Base-by-base conservation (phyloP, 768 basidiomycete species). In the Rubroboletus satanas region DNA sequence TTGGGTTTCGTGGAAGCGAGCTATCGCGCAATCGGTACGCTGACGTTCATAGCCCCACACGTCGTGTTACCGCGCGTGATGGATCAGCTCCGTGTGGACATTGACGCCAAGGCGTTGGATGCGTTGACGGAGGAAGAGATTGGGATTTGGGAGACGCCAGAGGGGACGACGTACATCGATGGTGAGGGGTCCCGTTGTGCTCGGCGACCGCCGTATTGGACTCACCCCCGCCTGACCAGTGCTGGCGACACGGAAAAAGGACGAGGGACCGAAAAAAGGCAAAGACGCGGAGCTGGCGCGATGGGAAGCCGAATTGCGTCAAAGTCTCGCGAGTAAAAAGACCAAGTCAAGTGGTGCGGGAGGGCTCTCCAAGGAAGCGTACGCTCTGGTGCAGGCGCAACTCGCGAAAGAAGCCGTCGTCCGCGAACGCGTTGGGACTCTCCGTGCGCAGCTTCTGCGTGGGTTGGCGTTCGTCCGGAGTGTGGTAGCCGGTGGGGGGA, bases 221-320 rank as follows among this genome's bases (percentile, higher is more conserved):
- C 33, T 33, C 18, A 2, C 1, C 4, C 4, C 2, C 3, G 17
- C 17, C 7, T 10, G 7, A 43, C 7, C 61, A 91, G 90, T 90
- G 3, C 73, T 94, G 14, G 75, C 84, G 10, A 72, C 77, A 2
- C 81, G 80, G 52, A 88, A 87, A 62, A 68, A 69, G 11, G 77
- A 75, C 1, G 76, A 79, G 5, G 74, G 64, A 45, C 71, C 72
- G 4, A 79, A 73, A 59, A 96, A 95, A 67, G 90, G 92, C 14
- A 98, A 97, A 62, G 88, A 86, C 54, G 83, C 88, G 6, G 92
- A 91, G 35, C 88, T 96, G 14, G 88, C 91, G 17, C 87, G 91
- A 64, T 99, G 96, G 96, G 97, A 99, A 57, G 88, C 86, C 28
- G 95, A 99, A 56, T 75, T 96, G n/a, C 83, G 94, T 10, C 86